Conservation (phyloP, 371 early-diverging fungal genomes). For the Rhizopus arrhizus region DNA sequence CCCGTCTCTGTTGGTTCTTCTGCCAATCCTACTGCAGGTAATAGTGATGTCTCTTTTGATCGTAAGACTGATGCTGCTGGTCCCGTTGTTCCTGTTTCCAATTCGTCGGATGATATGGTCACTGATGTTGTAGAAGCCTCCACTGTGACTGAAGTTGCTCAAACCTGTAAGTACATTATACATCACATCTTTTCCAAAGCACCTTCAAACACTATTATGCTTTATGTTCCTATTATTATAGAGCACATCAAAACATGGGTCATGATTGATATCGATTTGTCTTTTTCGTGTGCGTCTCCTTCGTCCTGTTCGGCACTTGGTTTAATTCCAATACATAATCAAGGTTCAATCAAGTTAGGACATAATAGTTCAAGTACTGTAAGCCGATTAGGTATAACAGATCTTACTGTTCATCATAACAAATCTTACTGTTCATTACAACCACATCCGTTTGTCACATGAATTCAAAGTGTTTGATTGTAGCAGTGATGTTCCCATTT, state of each 20-base stretch:
- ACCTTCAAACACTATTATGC: neutral
- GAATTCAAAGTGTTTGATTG: too few relatives aligned
- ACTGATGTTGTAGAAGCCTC: neutral
- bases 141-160: neutral
- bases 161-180: conserved; percentile 13
- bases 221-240: conserved; percentile 9
- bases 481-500: too few relatives aligned
- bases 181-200: neutral
- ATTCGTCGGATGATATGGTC: neutral
- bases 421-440: too few relatives aligned
- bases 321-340: too few relatives aligned
- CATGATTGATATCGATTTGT: neutral
- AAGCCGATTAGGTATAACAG: too few relatives aligned
- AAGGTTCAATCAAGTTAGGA: too few relatives aligned
- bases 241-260: conserved; percentile 8
- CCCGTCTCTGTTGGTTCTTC: neutral
- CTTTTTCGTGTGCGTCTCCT: too few relatives aligned
- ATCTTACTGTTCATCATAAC: too few relatives aligned
- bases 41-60: too few relatives aligned
- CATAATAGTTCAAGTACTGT: too few relatives aligned
- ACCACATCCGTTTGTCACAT: too few relatives aligned
- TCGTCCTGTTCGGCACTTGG: too few relatives aligned
- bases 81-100: neutral
- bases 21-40: neutral
- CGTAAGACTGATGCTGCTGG: neutral